Base-by-base conservation (phyloP, 495 filamentous ascomycete genomes). In the Xylaria curta region DNA sequence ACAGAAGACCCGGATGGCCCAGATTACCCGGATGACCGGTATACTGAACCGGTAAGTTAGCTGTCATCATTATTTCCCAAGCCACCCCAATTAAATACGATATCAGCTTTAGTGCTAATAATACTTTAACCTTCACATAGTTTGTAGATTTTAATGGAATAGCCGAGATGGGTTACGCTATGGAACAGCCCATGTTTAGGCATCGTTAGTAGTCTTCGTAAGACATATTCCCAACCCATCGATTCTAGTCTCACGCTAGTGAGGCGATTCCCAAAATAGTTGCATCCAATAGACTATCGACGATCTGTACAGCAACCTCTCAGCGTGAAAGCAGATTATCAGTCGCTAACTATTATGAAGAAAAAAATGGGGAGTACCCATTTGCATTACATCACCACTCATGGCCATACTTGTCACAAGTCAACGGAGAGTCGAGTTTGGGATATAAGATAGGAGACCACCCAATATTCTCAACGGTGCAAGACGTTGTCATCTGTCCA, bases 91-190 rank as follows among this genome's bases (percentile, higher is more conserved):
- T 42, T 6, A 1, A 24, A 36, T 36, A 59, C 24, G 17, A 44
- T 13, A 26, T 38, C 13, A 24, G 21, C 17, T n/a, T 38, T 9
- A 44, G n/a, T 4, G 38, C 60, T 63, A 5, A 63, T 28, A 26
- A 42, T 15, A 26, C 26, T 26, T 13, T 5, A 17, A 56, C 12
- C 15, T 63, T 42, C n/a, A 24, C 60, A 28, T 19, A 63, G 60
- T 63, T 63, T 13, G 44, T 63, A 44, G 60, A 63, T 63, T 63
- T 63, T 63, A 38, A 44, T 15, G 24, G 24, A 24, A 44, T 63
- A 44, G 36, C 60, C 60, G 60, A 63, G 38, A 3, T 63, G 26
- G 60, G 60, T 33, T 63, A 42, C 21, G 60, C 36, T 17, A 44
- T 63, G n/a, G 38, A 40, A 44, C 36, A 44, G 24, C 60, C 38